These are phyloP conservation scores for Nicotiana noctiflora DNA, from an alignment of 257 asterid species.

Conservation along the genomic window DNA sequence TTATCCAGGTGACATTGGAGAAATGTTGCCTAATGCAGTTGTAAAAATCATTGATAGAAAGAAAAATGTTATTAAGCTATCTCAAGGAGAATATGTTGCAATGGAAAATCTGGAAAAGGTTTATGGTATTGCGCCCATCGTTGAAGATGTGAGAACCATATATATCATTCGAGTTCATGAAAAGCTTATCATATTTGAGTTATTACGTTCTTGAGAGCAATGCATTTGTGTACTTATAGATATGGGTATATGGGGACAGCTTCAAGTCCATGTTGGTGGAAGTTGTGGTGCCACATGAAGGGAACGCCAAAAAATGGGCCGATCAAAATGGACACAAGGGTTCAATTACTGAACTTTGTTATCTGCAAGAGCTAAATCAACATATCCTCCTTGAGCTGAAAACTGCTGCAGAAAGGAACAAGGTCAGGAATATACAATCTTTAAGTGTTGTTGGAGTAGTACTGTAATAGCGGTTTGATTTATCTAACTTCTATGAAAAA, in stretches of 20 bases:
- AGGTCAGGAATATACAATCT: slow-evolving; percentile 32
- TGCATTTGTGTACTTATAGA: slow-evolving; percentile 25
- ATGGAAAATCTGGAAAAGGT: slow-evolving; percentile 85
- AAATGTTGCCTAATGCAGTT: slow-evolving; percentile 72
- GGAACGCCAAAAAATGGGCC: slow-evolving; percentile 60
- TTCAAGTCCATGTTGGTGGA: slow-evolving; percentile 82
- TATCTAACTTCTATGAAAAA: not conserved
- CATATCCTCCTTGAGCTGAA: slow-evolving; percentile 62
- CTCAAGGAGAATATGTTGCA: slow-evolving; percentile 98
- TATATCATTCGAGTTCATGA: not conserved
- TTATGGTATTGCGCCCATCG: slow-evolving; percentile 63
- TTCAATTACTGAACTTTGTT: slow-evolving; percentile 51
- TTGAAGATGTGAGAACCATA: slow-evolving; percentile 70
- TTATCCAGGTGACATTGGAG: slow-evolving; percentile 86
- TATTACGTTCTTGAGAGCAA: not conserved
- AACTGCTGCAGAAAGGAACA: slow-evolving; percentile 81
- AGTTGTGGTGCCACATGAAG: slow-evolving; percentile 83
- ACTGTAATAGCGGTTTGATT: not conserved
- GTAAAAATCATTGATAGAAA: slow-evolving; percentile 78
- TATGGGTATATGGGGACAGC: slow-evolving; percentile 86
- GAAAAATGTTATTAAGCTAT: slow-evolving; percentile 79
- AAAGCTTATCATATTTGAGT: not conserved
- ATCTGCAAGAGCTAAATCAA: slow-evolving; percentile 49
- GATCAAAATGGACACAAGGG: slow-evolving; percentile 44
- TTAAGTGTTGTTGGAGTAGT: not conserved